These are phyloP conservation scores for Magnaporthiopsis poae DNA, from an alignment of 2,329 filamentous ascomycete genomes.

Conservation along the genomic window DNA sequence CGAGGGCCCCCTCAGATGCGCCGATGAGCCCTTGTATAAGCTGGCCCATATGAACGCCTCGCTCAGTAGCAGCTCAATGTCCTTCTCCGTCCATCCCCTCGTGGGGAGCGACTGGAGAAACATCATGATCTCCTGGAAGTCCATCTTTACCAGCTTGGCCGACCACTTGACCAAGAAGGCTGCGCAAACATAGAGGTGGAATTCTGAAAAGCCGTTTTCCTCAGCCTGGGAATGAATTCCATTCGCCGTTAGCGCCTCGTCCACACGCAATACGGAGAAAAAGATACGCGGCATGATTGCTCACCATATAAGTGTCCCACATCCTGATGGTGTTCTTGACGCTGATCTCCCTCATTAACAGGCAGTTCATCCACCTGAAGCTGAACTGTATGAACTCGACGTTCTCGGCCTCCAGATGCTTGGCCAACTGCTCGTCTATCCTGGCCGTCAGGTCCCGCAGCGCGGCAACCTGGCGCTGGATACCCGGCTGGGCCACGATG, in stretches of 20 bases:
- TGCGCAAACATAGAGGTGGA: slow-evolving; percentile 95
- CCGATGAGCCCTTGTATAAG: slow-evolving; percentile 85
- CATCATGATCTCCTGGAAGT: slow-evolving; percentile 99
- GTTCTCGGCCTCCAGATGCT: slow-evolving; percentile 79
- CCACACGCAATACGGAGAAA: not conserved
- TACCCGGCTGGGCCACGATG: slow-evolving; percentile 93
- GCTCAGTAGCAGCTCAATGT: slow-evolving; percentile 87
- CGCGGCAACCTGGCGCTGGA: slow-evolving; percentile 83
- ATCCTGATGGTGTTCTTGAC: slow-evolving; percentile 95
- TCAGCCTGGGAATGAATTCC: slow-evolving; percentile 56
- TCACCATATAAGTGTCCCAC: slow-evolving; percentile 98
- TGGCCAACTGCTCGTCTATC: slow-evolving; percentile 75
- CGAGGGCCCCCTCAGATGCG: slow-evolving; percentile 59
- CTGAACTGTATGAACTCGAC: slow-evolving; percentile 99
- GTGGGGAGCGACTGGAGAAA: slow-evolving; percentile 92
- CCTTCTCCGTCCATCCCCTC: slow-evolving; percentile 90
- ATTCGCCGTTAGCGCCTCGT: not conserved
- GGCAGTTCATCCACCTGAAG: slow-evolving; percentile 99
- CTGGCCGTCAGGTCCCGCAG: slow-evolving; percentile 81
- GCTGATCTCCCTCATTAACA: slow-evolving; percentile 93
- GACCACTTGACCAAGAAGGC: slow-evolving; percentile 99
- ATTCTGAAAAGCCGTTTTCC: slow-evolving; percentile 95
- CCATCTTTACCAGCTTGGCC: slow-evolving; percentile 87
- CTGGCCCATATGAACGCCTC: slow-evolving; percentile 99
- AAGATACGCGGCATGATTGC: slow-evolving; percentile 21